Evolutionary conservation across 2,329 filamentous ascomycete genomes (phyloP), one percentile per base, ranked within the genome.

Genomic region (Ascochyta pisi): DNA sequence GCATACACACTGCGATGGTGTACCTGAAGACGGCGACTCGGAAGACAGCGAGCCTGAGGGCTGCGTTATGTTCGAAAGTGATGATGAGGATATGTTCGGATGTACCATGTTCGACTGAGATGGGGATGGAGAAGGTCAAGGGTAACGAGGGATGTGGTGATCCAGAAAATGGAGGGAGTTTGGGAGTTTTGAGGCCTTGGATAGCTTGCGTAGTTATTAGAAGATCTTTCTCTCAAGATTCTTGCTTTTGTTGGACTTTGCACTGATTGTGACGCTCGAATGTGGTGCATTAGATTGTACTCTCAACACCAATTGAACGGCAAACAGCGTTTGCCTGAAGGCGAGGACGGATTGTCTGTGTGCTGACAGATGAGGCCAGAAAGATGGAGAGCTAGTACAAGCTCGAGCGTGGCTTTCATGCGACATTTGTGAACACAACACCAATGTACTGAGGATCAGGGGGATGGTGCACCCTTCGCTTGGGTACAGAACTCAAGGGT

Each of bases 171-270:
- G 24, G 31, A 16, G n/a, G 31, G 34, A 16, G 2, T 38, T 47
- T 54, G 58, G 48, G n/a, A 62, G 55, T 64, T 60, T 62, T 58
- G 57, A 64, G 57, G 46, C 51, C 48, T 57, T 54, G 50, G 37
- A 16, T 50, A 58, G 54, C 33, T 39, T 51, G 26, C 38, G 13
- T 29, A 44, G 42, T 35, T 44, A 50, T 46, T 37, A 52, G 51
- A 47, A 50, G 48, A 48, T 54, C 54, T 61, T 62, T 64, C 57
- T 61, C 55, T 55, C 53, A 58, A 6, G 5, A 49, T 12, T 4
- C 19, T 23, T 13, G 22, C 33, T 37, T 41, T 23, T 26, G 13
- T 42, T n/a, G 22, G 8, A 26, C 13, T 9, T 4, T 23, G 16
- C 19, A 15, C 6, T 43, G 16, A 2, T 7, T 33, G 12, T 43